Conservation (phyloP, 2,329 filamentous ascomycete genomes). For the Pezicula neosporulosa region DNA sequence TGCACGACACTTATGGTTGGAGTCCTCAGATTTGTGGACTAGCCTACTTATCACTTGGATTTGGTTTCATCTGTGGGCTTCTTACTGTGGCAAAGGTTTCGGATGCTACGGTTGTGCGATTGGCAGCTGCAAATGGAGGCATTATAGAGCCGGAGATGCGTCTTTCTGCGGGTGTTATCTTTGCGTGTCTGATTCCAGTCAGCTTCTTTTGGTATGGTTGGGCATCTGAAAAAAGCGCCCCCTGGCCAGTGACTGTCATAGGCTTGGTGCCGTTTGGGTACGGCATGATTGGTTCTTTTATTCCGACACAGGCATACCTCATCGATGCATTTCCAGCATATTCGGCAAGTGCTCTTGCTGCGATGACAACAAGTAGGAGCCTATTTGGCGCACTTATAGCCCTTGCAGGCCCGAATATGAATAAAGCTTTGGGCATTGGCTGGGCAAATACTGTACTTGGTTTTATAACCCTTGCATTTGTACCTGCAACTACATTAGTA, state of each 20-base stretch:
- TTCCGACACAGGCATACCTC: constrained; percentile 44
- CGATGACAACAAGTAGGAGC: constrained; percentile 38
- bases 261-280: constrained; percentile 41
- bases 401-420: constrained; percentile 46
- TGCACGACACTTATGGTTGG: constrained; percentile 38
- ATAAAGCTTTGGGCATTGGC: constrained; percentile 35
- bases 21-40: constrained; percentile 38
- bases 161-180: constrained; percentile 40
- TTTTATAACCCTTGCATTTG: constrained; percentile 25
- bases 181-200: constrained; percentile 39
- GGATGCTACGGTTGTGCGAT: constrained; percentile 41
- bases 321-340: constrained; percentile 38
- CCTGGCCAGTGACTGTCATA: constrained; percentile 41
- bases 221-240: constrained; percentile 37
- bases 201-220: constrained; percentile 49
- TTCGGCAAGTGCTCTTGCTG: constrained; percentile 37
- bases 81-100: constrained; percentile 38
- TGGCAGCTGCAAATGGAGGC: constrained; percentile 39
- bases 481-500: too few species aligned
- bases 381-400: constrained; percentile 50
- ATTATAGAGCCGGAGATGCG: constrained; percentile 34
- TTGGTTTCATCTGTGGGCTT: constrained; percentile 39
- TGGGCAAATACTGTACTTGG: constrained; percentile 41
- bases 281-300: constrained; percentile 41
- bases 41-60: constrained; percentile 40